A percentile compares a stretch with the other conserved stretches of the same genome.
Conservation (phyloP, 164 flowering plant genomes). For the Buxus sempervirens region DNA sequence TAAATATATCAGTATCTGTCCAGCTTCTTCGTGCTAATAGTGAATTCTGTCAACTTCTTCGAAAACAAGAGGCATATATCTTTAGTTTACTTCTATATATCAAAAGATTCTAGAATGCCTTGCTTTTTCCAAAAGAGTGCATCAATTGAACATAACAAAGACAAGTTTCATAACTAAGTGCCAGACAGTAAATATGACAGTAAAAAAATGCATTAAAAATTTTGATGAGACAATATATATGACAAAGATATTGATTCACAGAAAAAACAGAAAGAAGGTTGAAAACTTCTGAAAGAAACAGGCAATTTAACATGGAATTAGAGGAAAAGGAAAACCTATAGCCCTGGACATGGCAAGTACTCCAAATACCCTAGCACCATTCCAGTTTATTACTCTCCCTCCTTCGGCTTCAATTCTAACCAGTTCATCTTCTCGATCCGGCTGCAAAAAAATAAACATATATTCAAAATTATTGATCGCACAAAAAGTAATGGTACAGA, state of each 20-base stretch:
- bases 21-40: too few species aligned
- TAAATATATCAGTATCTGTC: too few species aligned
- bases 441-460: slow-evolving; percentile 55
- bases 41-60: too few species aligned
- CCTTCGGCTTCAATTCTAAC: slow-evolving; percentile 60
- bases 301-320: slow-evolving; percentile 2
- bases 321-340: slow-evolving; percentile 42
- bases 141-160: too few species aligned
- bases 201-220: not conserved
- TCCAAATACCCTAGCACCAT: slow-evolving; percentile 72
- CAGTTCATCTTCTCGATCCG: slow-evolving; percentile 69
- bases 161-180: too few species aligned
- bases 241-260: not conserved
- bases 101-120: too few species aligned
- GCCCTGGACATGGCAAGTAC: slow-evolving; percentile 86
- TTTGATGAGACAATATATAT: slow-evolving; percentile 1
- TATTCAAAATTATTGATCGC: too few species aligned
- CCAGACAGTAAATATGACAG: too few species aligned
- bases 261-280: not conserved
- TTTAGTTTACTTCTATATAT: too few species aligned
- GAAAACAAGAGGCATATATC: too few species aligned
- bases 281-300: not conserved
- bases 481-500: too few species aligned
- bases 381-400: slow-evolving; percentile 77
- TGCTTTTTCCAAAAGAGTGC: too few species aligned